A percentile compares a stretch with the other conserved stretches of the same genome.
phyloP scores from a whole-genome alignment of 2,329 filamentous ascomycete species.

The Aaosphaeria pasadenensis region DNA sequence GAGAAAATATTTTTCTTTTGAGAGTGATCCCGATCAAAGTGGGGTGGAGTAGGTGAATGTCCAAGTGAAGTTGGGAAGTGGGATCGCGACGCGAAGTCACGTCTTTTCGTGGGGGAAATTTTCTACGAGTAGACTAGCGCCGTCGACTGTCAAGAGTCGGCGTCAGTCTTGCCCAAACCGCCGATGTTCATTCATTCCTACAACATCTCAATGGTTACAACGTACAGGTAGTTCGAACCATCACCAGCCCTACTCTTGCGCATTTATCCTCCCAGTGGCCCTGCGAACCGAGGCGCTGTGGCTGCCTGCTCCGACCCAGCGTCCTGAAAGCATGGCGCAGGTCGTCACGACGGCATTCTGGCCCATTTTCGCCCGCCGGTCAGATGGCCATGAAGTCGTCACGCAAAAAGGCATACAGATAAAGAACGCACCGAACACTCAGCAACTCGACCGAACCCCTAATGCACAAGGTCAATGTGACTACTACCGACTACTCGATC shows the following conservation, averaged over 20 bases:
- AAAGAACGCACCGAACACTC: slow-evolving; percentile 51
- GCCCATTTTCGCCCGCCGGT: slow-evolving; percentile 47
- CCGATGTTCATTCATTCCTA: no score
- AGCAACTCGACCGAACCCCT: slow-evolving; percentile 52
- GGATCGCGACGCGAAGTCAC: no score
- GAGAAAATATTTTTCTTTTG: no score
- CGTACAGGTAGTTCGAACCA: neutral
- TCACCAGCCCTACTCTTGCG: neutral
- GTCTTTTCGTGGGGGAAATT: no score
- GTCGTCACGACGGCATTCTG: slow-evolving; percentile 44
- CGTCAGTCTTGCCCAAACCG: no score
- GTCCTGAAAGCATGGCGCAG: slow-evolving; percentile 24
- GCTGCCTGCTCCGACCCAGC: slow-evolving; percentile 1
- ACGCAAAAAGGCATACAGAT: slow-evolving; percentile 48
- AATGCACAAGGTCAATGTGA: slow-evolving; percentile 54
- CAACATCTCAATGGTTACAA: neutral
- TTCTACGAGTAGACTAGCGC: no score
- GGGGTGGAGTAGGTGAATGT: no score
- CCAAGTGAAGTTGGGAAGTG: no score
- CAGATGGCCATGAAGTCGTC: slow-evolving; percentile 50
- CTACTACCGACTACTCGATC: slow-evolving; percentile 52
- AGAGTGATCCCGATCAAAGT: no score
- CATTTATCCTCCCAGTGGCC: neutral
- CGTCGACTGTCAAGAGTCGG: no score
- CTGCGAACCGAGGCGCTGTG: neutral